Evolutionary conservation across 208 protist species (phyloP).

Genomic region (Pavlovales sp.): DNA sequence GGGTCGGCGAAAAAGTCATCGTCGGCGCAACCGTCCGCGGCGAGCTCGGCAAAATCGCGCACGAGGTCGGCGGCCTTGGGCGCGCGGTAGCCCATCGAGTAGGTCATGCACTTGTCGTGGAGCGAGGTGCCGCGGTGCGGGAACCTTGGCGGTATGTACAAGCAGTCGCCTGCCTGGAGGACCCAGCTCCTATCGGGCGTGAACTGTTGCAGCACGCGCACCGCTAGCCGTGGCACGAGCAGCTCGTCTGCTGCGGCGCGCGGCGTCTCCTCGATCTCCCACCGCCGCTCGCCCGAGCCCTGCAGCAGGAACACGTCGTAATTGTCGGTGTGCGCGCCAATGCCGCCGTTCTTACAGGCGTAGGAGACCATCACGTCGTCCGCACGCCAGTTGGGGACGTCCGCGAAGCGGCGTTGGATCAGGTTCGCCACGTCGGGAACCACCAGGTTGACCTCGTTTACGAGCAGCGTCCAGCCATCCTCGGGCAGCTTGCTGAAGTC

Average conservation of each 20-base stretch:
- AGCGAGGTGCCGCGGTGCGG: constrained; percentile 29
- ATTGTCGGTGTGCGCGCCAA: constrained; percentile 56
- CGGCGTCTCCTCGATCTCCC: constrained; percentile 3
- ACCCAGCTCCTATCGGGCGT: not conserved
- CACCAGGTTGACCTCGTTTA: constrained; percentile 28
- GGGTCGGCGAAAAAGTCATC: not conserved
- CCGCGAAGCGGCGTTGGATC: not conserved
- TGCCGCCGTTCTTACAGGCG: not conserved
- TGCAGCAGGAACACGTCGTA: constrained; percentile 55
- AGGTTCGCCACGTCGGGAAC: constrained; percentile 21
- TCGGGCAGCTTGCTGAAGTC: not conserved
- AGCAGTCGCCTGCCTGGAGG: constrained; percentile 36
- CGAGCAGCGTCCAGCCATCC: constrained; percentile 45
- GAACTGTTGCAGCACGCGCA: constrained; percentile 34
- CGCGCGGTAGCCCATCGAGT: constrained; percentile 51
- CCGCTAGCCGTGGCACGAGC: not conserved
- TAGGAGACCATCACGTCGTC: constrained; percentile 51
- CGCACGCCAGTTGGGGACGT: constrained; percentile 43
- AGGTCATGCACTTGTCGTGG: constrained; percentile 46
- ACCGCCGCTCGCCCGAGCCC: constrained; percentile 9
- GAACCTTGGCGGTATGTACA: constrained; percentile 44
- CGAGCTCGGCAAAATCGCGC: not conserved
- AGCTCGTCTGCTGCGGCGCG: constrained; percentile 2
- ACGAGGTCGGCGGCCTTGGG: constrained; percentile 35
- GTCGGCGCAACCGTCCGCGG: not conserved